These are phyloP conservation scores for Grigorovia jiainica DNA, from an alignment of 805 yeast genomes.

Conservation along the genomic window DNA sequence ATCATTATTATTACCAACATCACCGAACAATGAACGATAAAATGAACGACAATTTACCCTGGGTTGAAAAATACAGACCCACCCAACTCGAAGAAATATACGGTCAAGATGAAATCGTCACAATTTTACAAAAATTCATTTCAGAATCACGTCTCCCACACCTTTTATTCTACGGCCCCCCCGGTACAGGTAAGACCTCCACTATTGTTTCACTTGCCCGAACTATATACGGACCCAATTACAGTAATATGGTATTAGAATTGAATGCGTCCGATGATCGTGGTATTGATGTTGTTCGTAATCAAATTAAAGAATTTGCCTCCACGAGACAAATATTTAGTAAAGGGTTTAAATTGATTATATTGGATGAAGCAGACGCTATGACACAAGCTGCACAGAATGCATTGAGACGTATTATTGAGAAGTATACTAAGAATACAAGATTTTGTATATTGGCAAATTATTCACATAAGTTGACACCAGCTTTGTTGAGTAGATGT, in stretches of 20 bases:
- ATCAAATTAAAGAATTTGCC: slow-evolving; percentile 93
- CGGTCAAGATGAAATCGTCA: slow-evolving; percentile 82
- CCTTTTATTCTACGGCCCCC: slow-evolving; percentile 88
- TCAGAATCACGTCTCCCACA: slow-evolving; percentile 82
- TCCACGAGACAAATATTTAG: slow-evolving; percentile 88
- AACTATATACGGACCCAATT: slow-evolving; percentile 76
- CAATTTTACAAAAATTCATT: slow-evolving; percentile 77
- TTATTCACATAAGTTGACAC: slow-evolving; percentile 90
- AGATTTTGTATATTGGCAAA: slow-evolving; percentile 92
- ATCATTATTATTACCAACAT: too few species aligned
- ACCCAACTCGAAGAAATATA: slow-evolving; percentile 71
- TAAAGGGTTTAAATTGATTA: slow-evolving; percentile 76
- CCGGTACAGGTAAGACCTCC: slow-evolving; percentile 90
- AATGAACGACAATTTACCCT: slow-evolving; percentile 46
- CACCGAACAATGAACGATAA: too few species aligned
- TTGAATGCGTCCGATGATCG: slow-evolving; percentile 95
- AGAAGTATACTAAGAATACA: slow-evolving; percentile 89
- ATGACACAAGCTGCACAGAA: slow-evolving; percentile 84
- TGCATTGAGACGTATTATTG: slow-evolving; percentile 71
- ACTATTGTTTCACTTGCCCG: slow-evolving; percentile 80
- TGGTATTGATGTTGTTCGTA: slow-evolving; percentile 96
- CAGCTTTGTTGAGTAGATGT: slow-evolving; percentile 90
- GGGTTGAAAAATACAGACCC: slow-evolving; percentile 97
- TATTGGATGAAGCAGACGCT: slow-evolving; percentile 95
- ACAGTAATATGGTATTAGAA: slow-evolving; percentile 84